These are phyloP conservation scores for Dendrocalamus latiflorus DNA, from an alignment of 202 grass and related monocot species.

Conservation along the genomic window DNA sequence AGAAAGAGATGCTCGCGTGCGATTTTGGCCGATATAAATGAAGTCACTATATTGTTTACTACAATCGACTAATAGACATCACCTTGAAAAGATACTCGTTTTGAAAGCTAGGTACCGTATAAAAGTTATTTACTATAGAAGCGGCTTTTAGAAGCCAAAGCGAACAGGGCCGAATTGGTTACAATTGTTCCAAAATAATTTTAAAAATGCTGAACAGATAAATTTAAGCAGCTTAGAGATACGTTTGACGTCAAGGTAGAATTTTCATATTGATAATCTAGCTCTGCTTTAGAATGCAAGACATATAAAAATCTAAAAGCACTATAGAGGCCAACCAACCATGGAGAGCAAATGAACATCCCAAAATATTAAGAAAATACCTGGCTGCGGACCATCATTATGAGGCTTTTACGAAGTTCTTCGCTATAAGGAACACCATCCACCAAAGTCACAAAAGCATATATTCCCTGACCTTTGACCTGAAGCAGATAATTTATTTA, in stretches of 20 bases:
- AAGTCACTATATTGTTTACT: no score
- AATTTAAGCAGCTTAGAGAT: neutral
- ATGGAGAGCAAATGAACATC: neutral
- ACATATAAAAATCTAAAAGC: neutral
- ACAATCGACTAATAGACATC: no score
- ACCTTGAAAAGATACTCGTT: no score
- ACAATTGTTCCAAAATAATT: neutral
- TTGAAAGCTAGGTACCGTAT: no score
- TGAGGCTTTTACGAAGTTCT: constrained; percentile 73
- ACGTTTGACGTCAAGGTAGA: neutral
- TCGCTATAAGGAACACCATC: constrained; percentile 79
- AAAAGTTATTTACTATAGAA: no score
- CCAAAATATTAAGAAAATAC: constrained; percentile 33
- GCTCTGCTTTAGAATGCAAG: neutral
- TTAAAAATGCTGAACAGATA: neutral
- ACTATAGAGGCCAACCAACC: neutral
- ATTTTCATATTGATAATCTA: constrained; percentile 6
- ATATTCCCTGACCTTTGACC: constrained; percentile 95
- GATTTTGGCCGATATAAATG: no score
- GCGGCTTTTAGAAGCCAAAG: no score
- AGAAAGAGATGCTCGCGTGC: no score
- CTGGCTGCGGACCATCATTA: constrained; percentile 74
- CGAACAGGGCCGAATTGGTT: no score
- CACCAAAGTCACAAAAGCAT: constrained; percentile 91
- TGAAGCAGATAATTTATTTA: constrained; percentile 34